These are phyloP conservation scores for Penicillium manginii DNA, from an alignment of 495 filamentous ascomycete species.

Conservation along the genomic window DNA sequence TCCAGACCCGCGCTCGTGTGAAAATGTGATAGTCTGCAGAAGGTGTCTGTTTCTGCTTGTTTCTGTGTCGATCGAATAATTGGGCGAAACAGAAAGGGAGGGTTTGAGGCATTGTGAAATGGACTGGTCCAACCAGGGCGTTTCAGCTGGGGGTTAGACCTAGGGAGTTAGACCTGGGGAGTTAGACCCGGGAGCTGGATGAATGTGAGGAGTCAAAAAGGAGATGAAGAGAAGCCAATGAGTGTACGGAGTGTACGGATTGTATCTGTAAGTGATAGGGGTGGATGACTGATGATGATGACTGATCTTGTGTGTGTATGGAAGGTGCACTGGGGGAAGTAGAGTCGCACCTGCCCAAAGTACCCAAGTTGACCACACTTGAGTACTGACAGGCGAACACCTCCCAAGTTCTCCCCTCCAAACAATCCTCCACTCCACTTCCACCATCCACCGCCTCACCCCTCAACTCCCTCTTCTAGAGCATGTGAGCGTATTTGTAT, in stretches of 20 bases:
- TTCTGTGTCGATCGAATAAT: slow-evolving; percentile 1
- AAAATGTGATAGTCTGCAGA: slow-evolving; percentile 15
- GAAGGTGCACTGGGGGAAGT: too few species aligned
- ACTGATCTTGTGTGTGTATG: too few species aligned
- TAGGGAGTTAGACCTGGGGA: background rate
- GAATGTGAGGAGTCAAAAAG: background rate
- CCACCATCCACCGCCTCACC: slow-evolving; percentile 6
- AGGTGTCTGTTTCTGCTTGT: slow-evolving; percentile 1
- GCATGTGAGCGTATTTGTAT: slow-evolving; percentile 15
- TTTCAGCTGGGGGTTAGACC: background rate
- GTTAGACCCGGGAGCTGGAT: background rate
- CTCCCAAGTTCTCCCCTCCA: too few species aligned
- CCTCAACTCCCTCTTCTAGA: slow-evolving; percentile 12
- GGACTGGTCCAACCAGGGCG: slow-evolving; percentile 3
- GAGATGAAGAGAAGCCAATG: background rate
- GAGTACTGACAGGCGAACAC: too few species aligned
- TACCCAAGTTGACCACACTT: background rate
- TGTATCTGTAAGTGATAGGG: too few species aligned
- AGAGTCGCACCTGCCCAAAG: background rate
- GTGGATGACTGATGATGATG: background rate
- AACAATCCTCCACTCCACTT: background rate
- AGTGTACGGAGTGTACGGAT: background rate
- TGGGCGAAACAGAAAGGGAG: slow-evolving; percentile 2
- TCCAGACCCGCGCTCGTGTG: slow-evolving; percentile 2
- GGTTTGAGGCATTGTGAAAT: background rate